phyloP scores from a whole-genome alignment of 768 basidiomycete genomes.

The Macrolepiota fuliginosa region DNA sequence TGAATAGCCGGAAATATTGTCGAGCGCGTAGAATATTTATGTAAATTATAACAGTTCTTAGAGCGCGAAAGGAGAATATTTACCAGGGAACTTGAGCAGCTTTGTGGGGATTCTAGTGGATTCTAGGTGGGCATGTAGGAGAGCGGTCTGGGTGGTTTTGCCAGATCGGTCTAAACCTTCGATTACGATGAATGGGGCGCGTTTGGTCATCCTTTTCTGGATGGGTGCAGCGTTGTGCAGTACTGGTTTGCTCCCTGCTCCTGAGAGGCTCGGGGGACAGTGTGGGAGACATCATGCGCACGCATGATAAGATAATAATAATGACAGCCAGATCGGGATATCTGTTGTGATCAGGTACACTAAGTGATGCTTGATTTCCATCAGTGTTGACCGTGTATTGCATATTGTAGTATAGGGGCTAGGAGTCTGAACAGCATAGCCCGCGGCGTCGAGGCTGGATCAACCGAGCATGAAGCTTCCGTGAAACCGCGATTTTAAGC shows the following conservation, averaged over 20 bases:
- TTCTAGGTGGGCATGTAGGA: constrained; percentile 56
- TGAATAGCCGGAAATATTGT: background rate
- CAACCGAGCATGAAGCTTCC: too few species aligned
- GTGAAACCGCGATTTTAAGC: too few species aligned
- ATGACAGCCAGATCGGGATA: too few species aligned
- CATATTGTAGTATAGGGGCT: too few species aligned
- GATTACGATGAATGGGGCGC: constrained; percentile 87
- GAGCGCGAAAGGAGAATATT: constrained; percentile 15
- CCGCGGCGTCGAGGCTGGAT: too few species aligned
- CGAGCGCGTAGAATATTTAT: background rate
- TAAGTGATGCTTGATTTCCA: too few species aligned
- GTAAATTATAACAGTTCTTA: background rate
- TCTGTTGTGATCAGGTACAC: too few species aligned
- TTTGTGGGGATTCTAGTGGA: constrained; percentile 43
- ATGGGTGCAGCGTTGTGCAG: background rate
- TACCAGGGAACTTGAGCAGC: constrained; percentile 90
- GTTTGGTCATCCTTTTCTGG: constrained; percentile 17
- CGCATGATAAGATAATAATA: too few species aligned
- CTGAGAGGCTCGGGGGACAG: background rate
- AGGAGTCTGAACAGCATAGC: too few species aligned
- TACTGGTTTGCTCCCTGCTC: background rate
- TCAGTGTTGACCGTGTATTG: too few species aligned
- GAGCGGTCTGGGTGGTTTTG: constrained; percentile 83
- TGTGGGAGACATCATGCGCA: too few species aligned
- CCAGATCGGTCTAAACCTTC: constrained; percentile 97